phyloP scores from a whole-genome alignment of 495 filamentous ascomycete genomes.

The Xylaria bambusicola region DNA sequence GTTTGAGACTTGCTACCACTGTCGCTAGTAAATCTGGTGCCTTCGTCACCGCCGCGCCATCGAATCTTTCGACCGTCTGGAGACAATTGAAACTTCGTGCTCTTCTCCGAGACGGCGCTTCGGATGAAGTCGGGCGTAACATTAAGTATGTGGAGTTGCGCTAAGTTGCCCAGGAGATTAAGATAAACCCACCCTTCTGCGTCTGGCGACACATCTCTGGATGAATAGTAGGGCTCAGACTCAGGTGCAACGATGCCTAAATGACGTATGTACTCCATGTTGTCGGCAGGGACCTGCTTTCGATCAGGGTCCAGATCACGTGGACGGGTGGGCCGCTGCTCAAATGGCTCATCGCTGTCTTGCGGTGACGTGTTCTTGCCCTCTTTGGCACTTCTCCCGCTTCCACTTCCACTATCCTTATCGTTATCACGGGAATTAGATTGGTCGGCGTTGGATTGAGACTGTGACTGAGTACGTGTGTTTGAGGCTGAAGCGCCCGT shows the following conservation, averaged over 20 bases:
- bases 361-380: conserved; percentile 46
- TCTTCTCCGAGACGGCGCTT: conserved; percentile 63
- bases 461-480: conserved; percentile 32
- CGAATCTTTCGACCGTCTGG: conserved; percentile 71
- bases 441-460: conserved; percentile 35
- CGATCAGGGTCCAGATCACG: conserved; percentile 71
- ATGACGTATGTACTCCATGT: conserved; percentile 73
- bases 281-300: conserved; percentile 66
- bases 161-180: conserved; percentile 78
- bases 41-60: conserved; percentile 67
- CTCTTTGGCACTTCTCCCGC: conserved; percentile 24
- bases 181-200: conserved; percentile 75
- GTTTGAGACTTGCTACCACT: conserved; percentile 46
- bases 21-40: conserved; percentile 61
- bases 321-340: conserved; percentile 72
- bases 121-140: conserved; percentile 74
- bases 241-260: conserved; percentile 61
- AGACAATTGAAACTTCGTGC: conserved; percentile 70
- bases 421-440: conserved; percentile 45
- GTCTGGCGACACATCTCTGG: conserved; percentile 51
- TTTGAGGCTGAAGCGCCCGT: conserved; percentile 31
- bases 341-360: conserved; percentile 41
- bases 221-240: conserved; percentile 30
- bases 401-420: conserved; percentile 36
- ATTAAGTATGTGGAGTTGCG: conserved; percentile 76